Conservation (phyloP, 495 filamentous ascomycete species). For the Articulospora tetracladia region DNA sequence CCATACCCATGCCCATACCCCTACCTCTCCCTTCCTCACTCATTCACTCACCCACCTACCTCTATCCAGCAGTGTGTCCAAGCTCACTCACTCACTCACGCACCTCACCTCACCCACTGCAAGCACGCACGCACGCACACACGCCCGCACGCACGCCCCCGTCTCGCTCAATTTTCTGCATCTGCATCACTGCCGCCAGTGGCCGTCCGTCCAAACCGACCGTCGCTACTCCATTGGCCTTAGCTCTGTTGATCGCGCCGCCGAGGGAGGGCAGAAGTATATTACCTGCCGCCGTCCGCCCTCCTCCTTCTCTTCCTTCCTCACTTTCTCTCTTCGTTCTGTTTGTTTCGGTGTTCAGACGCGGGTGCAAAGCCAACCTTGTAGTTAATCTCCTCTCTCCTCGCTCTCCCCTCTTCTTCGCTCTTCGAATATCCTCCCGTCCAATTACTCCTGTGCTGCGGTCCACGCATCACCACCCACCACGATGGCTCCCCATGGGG, state of each 20-base stretch:
- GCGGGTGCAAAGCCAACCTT: background rate
- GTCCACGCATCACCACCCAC: background rate
- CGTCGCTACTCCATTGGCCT: background rate
- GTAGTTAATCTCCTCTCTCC: background rate
- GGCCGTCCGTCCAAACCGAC: background rate
- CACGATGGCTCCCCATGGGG: constrained; percentile 18
- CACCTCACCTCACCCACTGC: too few relatives aligned
- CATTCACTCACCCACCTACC: background rate
- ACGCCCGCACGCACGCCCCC: background rate
- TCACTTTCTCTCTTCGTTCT: constrained; percentile 1
- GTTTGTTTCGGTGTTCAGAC: background rate
- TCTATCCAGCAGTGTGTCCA: too few relatives aligned
- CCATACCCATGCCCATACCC: too few relatives aligned
- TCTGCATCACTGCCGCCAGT: background rate
- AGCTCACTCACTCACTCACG: too few relatives aligned
- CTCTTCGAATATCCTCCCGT: background rate
- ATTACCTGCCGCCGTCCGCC: background rate
- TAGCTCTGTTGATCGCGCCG: background rate
- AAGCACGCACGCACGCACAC: too few relatives aligned
- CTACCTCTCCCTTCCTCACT: too few relatives aligned
- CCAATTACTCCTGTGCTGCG: background rate
- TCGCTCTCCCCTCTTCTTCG: background rate
- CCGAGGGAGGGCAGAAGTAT: background rate
- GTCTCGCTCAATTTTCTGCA: background rate
- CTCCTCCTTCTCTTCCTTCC: background rate